These are phyloP conservation scores for Boletus calvinii DNA, from an alignment of 1,284 basidiomycete species.

Conservation along the genomic window DNA sequence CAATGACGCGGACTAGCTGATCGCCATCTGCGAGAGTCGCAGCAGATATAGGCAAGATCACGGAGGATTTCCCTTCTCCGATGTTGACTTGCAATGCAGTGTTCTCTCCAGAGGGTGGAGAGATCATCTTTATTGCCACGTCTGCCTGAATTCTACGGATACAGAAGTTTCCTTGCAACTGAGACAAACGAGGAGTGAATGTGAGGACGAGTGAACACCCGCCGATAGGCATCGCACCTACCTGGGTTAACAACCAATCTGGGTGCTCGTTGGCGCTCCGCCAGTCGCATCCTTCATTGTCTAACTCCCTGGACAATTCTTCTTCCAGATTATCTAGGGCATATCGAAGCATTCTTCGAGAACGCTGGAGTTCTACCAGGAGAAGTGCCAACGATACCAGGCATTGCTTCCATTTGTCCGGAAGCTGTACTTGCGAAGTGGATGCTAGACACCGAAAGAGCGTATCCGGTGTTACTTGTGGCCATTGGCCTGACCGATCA, in stretches of 20 bases:
- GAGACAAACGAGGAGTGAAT: neutral
- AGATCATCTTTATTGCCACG: neutral
- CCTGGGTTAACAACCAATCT: constrained; percentile 1
- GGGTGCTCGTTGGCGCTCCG: neutral
- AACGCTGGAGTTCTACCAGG: neutral
- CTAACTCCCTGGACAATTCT: neutral
- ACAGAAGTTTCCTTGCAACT: neutral
- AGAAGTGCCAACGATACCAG: neutral
- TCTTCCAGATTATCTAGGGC: neutral
- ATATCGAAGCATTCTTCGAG: neutral
- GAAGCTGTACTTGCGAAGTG: neutral
- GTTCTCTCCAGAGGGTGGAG: neutral
- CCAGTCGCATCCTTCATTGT: neutral
- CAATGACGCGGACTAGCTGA: neutral
- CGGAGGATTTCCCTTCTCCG: neutral
- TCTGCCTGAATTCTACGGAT: neutral
- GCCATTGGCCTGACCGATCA: neutral
- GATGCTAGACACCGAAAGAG: neutral
- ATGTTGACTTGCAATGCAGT: neutral
- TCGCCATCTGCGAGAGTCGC: neutral
- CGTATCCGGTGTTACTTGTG: neutral
- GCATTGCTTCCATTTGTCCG: neutral
- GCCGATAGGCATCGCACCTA: neutral
- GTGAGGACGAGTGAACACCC: neutral
- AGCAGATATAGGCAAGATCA: neutral